Conservation (phyloP, 805 yeast genomes). For the Lipomyces yamadae region DNA sequence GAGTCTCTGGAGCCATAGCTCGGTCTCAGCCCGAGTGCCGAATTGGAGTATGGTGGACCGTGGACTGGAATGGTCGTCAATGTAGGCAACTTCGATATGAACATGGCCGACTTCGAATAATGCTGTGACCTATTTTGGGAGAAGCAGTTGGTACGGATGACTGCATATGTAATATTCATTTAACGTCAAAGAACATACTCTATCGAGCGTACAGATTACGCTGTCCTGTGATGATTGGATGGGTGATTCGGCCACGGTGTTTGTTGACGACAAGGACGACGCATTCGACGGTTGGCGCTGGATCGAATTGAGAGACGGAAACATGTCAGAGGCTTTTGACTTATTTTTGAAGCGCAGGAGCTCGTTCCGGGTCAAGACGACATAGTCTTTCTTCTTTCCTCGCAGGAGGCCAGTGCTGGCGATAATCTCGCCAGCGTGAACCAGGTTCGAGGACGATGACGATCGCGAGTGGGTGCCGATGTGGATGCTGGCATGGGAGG, state of each 20-base stretch:
- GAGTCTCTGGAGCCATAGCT: slow-evolving; percentile 25
- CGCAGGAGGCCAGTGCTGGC: slow-evolving; percentile 37
- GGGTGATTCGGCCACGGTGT: slow-evolving; percentile 10
- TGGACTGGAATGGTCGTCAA: slow-evolving; percentile 20
- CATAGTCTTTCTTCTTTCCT: slow-evolving; percentile 37
- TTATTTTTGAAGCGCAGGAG: slow-evolving; percentile 37
- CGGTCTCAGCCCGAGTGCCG: slow-evolving; percentile 29
- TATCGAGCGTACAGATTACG: slow-evolving; percentile 23
- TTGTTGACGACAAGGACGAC: slow-evolving; percentile 12
- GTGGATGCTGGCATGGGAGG: not conserved
- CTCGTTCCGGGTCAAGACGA: slow-evolving; percentile 36
- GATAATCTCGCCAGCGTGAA: slow-evolving; percentile 38
- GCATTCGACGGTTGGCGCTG: slow-evolving; percentile 22
- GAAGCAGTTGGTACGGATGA: not conserved
- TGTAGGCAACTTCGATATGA: slow-evolving; percentile 25
- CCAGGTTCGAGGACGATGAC: slow-evolving; percentile 7
- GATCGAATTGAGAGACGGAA: slow-evolving; percentile 22
- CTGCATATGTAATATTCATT: too few species aligned
- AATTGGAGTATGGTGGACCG: slow-evolving; percentile 32
- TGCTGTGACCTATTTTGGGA: slow-evolving; percentile 21
- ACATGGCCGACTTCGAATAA: slow-evolving; percentile 23
- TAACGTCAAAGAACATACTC: slow-evolving; percentile 15
- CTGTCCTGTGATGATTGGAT: slow-evolving; percentile 8
- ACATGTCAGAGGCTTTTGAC: slow-evolving; percentile 35
- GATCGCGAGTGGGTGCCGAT: not conserved